Base-by-base conservation (phyloP, 768 basidiomycete genomes). In the Lanmaoa rubissima region DNA sequence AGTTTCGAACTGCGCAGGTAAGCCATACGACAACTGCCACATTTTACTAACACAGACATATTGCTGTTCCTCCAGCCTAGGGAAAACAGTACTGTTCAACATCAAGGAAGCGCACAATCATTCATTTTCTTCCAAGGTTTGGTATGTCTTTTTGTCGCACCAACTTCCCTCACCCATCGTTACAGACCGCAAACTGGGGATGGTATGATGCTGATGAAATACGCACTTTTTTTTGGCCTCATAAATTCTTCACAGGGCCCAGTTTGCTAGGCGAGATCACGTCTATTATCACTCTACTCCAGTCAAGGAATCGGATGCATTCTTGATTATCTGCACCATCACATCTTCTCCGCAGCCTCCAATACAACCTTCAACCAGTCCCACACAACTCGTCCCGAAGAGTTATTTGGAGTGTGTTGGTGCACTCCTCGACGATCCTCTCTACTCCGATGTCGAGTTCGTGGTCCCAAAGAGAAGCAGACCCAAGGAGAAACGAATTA, bases 371-470 rank as follows among this genome's bases (percentile, higher is more conserved):
- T 76, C 83, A 0, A 34, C 73, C 4, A 69, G 76, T 4, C 78
- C 79, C 31, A 73, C 75, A 35, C 79, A 83, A 53, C 70, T 76
- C 26, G 87, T 92, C 9, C 90, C 92, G 0, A 85, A 79, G 63
- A 77, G 77, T 52, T 78, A 89, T 16, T 66, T 94, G 40, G 82
- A 86, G 61, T 84, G 85, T 14, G 77, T 93, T n/a, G 92, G 92
- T 6, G 73, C 78, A 34, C 73, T 94, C 26, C 75, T 94, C 11
- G 86, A 94, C 62, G 88, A 94, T 63, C 88, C 88, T n/a, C 67
- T 81, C 13, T 94, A 93, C 63, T 92, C 92, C 7, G 92, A 94
- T 63, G 83, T 94, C 17, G 85, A 88, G 67, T 94, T 94, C 61
- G 74, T 92, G 19, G 74, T 94, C 32, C 88, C 88, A 0, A 73